phyloP scores from a whole-genome alignment of 2,329 filamentous ascomycete species.

The Fusarium sp. region DNA sequence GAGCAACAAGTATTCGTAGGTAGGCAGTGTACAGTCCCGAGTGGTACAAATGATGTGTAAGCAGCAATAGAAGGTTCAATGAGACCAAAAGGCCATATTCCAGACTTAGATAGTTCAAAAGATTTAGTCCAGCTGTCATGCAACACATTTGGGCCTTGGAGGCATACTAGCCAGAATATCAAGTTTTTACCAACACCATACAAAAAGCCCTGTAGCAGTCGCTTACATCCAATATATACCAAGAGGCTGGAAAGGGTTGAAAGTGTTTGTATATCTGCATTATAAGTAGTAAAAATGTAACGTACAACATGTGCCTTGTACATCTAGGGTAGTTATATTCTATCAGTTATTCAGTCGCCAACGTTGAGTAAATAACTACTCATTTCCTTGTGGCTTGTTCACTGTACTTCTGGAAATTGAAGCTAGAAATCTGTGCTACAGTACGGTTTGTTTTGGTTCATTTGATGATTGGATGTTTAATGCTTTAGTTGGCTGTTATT shows the following conservation, averaged over 20 bases:
- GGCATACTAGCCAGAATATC: not conserved
- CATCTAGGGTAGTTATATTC: not conserved
- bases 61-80: not conserved
- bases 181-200: not conserved
- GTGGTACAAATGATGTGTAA: not conserved
- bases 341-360: not conserved
- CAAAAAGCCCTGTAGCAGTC: not conserved
- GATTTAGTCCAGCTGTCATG: not conserved
- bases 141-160: not conserved
- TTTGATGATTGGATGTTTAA: not conserved
- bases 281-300: not conserved
- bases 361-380: not conserved
- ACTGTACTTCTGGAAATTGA: not conserved
- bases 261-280: not conserved
- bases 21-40: not conserved
- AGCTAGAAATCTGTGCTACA: not conserved
- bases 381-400: not conserved
- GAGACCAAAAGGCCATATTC: not conserved
- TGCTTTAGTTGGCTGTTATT: not conserved
- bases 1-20: too few species aligned
- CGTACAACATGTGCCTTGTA: not conserved
- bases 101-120: not conserved
- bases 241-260: not conserved
- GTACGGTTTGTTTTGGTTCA: not conserved
- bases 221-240: not conserved